Conservation (phyloP, 2,329 filamentous ascomycete genomes). For the Amylocarpus encephaloides region DNA sequence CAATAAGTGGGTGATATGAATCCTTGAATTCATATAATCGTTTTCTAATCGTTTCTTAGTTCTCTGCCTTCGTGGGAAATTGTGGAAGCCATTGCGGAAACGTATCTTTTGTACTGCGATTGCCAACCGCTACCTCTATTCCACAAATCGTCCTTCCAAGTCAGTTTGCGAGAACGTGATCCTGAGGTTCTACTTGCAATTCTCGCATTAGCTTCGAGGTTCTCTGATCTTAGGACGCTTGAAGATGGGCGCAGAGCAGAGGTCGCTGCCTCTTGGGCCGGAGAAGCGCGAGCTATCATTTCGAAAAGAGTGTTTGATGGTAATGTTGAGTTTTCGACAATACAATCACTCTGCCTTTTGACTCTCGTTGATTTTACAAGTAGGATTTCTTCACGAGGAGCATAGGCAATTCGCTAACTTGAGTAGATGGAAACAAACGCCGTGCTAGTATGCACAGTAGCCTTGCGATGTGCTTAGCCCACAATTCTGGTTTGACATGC, state of each 20-base stretch:
- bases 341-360: conserved; percentile 35
- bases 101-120: conserved; percentile 43
- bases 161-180: conserved; percentile 34
- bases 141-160: conserved; percentile 35
- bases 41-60: conserved; percentile 11
- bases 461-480: conserved; percentile 39
- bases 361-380: conserved; percentile 35
- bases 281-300: conserved; percentile 29
- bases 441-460: conserved; percentile 39
- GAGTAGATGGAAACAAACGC: conserved; percentile 39
- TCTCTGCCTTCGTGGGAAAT: conserved; percentile 35
- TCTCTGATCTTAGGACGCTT: conserved; percentile 29
- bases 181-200: conserved; percentile 32
- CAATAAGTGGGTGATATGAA: conserved; percentile 13
- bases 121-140: conserved; percentile 46
- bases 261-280: conserved; percentile 34
- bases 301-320: conserved; percentile 34
- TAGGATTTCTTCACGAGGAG: conserved; percentile 13
- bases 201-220: conserved; percentile 39
- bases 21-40: background rate
- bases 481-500: conserved; percentile 38
- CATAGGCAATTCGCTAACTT: background rate
- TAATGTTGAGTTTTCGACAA: conserved; percentile 33
- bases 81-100: conserved; percentile 34
- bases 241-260: conserved; percentile 16